Conservation (phyloP, 345 rosid species). For the Gossypium longicalyx region DNA sequence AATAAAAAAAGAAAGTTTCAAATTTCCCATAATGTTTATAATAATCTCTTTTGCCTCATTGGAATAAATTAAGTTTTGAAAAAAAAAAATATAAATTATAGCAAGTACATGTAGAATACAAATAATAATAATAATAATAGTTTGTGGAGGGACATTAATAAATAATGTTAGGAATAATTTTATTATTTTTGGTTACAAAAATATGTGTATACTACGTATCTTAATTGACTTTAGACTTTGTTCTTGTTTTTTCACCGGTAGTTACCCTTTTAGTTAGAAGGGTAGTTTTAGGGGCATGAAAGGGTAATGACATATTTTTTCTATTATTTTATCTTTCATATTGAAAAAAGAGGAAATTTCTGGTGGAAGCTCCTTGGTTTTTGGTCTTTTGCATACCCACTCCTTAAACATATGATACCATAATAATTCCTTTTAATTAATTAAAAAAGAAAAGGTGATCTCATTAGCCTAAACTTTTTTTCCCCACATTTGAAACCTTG, state of each 20-base stretch:
- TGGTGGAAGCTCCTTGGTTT: constrained; percentile 20
- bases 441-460: constrained; percentile 21
- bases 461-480: constrained; percentile 19
- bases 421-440: constrained; percentile 39
- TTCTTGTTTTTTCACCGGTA: too few relatives aligned
- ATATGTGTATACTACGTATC: too few relatives aligned
- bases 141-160: background rate
- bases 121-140: background rate
- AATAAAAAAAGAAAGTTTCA: too few relatives aligned
- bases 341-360: background rate
- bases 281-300: too few relatives aligned
- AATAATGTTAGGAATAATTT: background rate
- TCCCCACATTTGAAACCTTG: constrained; percentile 8
- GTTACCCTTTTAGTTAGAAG: too few relatives aligned
- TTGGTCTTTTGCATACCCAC: constrained; percentile 32
- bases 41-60: background rate
- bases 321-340: background rate
- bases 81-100: background rate
- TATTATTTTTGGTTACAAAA: background rate
- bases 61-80: background rate
- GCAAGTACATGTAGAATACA: background rate
- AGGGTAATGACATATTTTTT: background rate
- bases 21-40: background rate
- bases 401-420: constrained; percentile 25
- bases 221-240: too few relatives aligned